These are phyloP conservation scores for Oryza glaberrima DNA, from an alignment of 176 grass and related monocot species.

Conservation along the genomic window DNA sequence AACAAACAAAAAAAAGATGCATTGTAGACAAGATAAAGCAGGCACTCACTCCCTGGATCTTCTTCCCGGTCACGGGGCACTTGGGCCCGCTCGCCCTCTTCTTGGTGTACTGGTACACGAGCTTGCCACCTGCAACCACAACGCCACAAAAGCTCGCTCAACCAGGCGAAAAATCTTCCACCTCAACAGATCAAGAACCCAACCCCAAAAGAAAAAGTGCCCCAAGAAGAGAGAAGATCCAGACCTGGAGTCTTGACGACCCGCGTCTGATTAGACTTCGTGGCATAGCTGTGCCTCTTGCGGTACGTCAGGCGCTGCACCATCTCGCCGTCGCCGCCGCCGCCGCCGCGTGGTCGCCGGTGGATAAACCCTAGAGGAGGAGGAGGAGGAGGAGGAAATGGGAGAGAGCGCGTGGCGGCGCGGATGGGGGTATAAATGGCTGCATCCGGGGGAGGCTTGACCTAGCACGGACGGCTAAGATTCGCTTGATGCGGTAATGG, in stretches of 20 bases:
- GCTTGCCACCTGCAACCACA: slow-evolving; percentile 66
- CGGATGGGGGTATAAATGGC: slow-evolving; percentile 43
- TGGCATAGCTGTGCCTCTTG: slow-evolving; percentile 96
- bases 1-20: background rate
- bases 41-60: slow-evolving; percentile 85
- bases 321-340: slow-evolving; percentile 44
- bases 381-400: background rate
- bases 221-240: background rate
- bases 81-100: slow-evolving; percentile 95
- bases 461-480: slow-evolving; percentile 64
- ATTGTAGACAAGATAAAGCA: background rate
- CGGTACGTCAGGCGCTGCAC: slow-evolving; percentile 89
- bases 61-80: slow-evolving; percentile 94
- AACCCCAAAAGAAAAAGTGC: background rate
- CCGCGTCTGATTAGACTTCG: slow-evolving; percentile 94
- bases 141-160: background rate
- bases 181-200: background rate
- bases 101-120: slow-evolving; percentile 93
- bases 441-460: background rate
- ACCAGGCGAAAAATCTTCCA: background rate
- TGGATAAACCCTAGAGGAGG: slow-evolving; percentile 36
- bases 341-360: slow-evolving; percentile 3
- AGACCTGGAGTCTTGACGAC: slow-evolving; percentile 94
- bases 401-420: slow-evolving; percentile 21
- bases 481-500: slow-evolving; percentile 20